These are phyloP conservation scores for Plasmodium blacklocki DNA, from an alignment of 169 alveolate genomes.

Conservation along the genomic window DNA sequence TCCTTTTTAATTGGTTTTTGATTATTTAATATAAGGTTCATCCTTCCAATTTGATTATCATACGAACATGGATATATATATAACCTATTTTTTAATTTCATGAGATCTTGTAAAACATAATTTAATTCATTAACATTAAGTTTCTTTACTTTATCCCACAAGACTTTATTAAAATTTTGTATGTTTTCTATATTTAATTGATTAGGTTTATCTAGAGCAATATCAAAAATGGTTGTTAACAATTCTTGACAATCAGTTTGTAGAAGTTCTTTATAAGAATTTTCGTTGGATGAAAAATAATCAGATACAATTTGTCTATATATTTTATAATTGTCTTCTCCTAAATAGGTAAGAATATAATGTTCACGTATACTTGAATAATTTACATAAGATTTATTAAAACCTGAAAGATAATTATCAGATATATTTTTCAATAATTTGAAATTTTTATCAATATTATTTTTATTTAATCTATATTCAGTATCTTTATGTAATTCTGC, in stretches of 20 bases:
- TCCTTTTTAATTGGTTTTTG: conserved; percentile 69
- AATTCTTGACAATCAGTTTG: conserved; percentile 54
- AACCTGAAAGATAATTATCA: conserved; percentile 73
- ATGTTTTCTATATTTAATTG: conserved; percentile 35
- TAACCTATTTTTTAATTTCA: conserved; percentile 61
- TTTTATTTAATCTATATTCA: conserved; percentile 67
- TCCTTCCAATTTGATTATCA: conserved; percentile 36
- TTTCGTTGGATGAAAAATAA: conserved; percentile 59
- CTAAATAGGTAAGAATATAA: conserved; percentile 58
- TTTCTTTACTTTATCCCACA: conserved; percentile 26
- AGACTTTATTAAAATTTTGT: conserved; percentile 45
- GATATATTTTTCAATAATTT: conserved; percentile 44
- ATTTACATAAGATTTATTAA: conserved; percentile 40
- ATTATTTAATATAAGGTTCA: conserved; percentile 60
- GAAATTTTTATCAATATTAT: conserved; percentile 60
- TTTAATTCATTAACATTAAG: conserved; percentile 53
- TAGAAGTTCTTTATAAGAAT: conserved; percentile 71
- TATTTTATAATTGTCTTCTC: conserved; percentile 53
- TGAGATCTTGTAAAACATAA: conserved; percentile 54
- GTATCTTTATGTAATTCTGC: conserved; percentile 73
- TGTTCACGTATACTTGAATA: conserved; percentile 72
- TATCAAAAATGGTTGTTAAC: conserved; percentile 39
- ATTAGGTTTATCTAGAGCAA: conserved; percentile 45
- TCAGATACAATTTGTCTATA: conserved; percentile 61
- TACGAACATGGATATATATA: conserved; percentile 20